Percentiles rank a stretch among this genome's conserved stretches.
phyloP scores from a whole-genome alignment of 2,329 filamentous ascomycete species.

The Apiospora hydei region DNA sequence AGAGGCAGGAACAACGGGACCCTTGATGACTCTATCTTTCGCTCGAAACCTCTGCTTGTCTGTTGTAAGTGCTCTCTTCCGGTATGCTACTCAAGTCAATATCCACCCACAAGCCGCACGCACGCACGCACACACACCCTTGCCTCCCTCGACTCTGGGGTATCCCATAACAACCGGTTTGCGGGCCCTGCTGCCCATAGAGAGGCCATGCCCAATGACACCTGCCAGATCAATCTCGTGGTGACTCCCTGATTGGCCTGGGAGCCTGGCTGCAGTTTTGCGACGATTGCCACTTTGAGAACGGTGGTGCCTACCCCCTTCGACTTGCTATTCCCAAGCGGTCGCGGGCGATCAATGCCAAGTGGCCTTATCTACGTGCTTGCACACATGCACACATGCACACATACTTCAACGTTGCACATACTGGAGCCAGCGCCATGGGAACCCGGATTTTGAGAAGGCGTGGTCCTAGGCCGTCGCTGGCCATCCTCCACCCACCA shows the following conservation, averaged over 20 bases:
- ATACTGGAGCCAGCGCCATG: background rate
- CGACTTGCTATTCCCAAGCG: background rate
- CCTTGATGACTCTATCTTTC: background rate
- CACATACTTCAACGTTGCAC: background rate
- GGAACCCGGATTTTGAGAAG: background rate
- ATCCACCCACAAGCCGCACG: background rate
- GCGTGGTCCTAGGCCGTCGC: background rate
- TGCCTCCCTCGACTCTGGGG: conserved; percentile 7
- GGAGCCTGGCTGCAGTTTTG: background rate
- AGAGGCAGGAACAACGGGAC: background rate
- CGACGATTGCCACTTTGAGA: background rate
- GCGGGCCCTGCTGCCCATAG: background rate
- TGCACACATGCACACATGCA: background rate
- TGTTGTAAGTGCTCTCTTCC: background rate
- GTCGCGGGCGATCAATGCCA: background rate
- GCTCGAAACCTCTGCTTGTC: background rate
- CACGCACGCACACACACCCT: background rate
- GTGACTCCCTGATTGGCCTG: conserved; percentile 2
- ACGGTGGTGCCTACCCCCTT: background rate
- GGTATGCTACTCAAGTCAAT: conserved; percentile 14
- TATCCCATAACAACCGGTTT: background rate
- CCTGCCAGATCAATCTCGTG: conserved; percentile 7
- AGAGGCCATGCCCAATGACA: background rate
- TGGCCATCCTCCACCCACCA: conserved; percentile 18
- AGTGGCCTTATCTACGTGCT: conserved; percentile 12